A percentile compares a stretch with the other conserved stretches of the same genome.
Conservation (phyloP, 1,284 basidiomycete species). For the Irpex sp. region DNA sequence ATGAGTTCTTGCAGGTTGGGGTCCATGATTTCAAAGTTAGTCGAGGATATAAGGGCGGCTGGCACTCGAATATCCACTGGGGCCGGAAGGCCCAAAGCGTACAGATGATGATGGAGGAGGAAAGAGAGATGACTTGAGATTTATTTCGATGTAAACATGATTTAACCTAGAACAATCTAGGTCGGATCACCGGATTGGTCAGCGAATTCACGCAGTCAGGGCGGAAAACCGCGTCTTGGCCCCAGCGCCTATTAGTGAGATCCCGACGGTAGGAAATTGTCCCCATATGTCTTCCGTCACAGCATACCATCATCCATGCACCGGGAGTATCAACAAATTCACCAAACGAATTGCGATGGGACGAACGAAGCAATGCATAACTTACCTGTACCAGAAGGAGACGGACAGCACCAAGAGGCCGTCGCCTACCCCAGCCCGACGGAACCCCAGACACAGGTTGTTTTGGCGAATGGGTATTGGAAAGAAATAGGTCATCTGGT, state of each 20-base stretch:
- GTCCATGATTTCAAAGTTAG: constrained; percentile 1
- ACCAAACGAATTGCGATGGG: no score
- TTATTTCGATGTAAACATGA: neutral
- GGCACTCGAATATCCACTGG: neutral
- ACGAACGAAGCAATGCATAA: no score
- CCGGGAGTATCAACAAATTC: no score
- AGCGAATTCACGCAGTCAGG: neutral
- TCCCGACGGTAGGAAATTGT: neutral
- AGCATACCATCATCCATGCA: no score
- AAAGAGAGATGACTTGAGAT: neutral
- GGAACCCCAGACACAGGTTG: neutral
- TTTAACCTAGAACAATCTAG: neutral
- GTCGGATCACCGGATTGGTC: neutral
- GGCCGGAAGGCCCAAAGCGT: neutral
- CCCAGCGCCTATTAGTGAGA: neutral
- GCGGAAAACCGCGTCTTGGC: neutral
- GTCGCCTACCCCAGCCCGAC: neutral
- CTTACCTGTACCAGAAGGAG: no score
- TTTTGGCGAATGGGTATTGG: neutral
- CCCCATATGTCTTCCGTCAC: neutral
- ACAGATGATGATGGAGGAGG: neutral
- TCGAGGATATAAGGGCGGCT: neutral
- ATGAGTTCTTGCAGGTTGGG: constrained; percentile 12
- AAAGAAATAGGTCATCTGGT: neutral
- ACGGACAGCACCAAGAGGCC: no score